Base-by-base conservation (phyloP, 495 filamentous ascomycete genomes). In the Aspergillus conjunctus region DNA sequence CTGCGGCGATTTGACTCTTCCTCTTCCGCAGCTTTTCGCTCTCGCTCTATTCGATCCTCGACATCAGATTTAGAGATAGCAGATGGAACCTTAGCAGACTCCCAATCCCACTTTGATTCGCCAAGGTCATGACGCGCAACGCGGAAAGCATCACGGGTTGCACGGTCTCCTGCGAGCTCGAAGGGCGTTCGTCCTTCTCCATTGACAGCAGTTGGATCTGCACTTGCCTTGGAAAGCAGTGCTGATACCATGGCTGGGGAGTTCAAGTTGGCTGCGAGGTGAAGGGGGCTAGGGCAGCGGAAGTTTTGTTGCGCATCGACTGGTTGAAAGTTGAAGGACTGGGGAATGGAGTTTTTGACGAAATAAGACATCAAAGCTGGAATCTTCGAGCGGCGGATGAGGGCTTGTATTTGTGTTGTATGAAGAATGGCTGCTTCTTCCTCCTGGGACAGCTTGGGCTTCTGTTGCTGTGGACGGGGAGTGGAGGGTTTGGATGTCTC, bases 131-230 rank as follows among this genome's bases (percentile, higher is more conserved):
- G 79, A 9, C 94, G 87, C 0, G 92, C 91, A 21, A 97, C 81
- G 4, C 95, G 89, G 78, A 98, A 98, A 5, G 92, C 91, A 66
- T 98, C 93, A 1, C 94, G 85, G 0, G 92, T 96, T 3, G 87
- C 76, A 2, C 93, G 84, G 69, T 98, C 91, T 32, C 95, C 91
- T 10, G 91, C 85, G 5, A 98, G 82, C 43, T 95, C 91, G 69
- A 96, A 98, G 0, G 94, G 73, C 0, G 91, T 88, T 66, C 87
- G 89, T 18, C 87, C 89, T 37, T 85, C 82, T 10, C 66, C 69
- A 70, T 88, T 98, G 11, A 69, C 65, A 4, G 85, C 14, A 0
- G 88, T 88, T 2, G 94, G 94, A 69, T 96, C 86, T 15, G 91
- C 88, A 18, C 76, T 73, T 8, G 83, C 87, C 79, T 92, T 92